phyloP scores from a whole-genome alignment of 2,329 filamentous ascomycete species.

The Penicillium italicum region DNA sequence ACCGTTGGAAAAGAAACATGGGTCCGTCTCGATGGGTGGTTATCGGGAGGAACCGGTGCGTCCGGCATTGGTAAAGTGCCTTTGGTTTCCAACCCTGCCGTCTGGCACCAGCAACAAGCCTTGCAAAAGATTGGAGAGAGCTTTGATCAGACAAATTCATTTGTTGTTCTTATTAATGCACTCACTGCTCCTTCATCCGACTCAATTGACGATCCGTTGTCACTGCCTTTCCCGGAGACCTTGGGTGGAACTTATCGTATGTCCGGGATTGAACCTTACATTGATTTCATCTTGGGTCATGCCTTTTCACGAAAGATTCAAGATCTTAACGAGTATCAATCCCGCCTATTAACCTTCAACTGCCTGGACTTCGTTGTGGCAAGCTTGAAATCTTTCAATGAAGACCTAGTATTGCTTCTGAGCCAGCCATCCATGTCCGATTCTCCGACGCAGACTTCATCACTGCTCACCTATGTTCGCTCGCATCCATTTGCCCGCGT shows the following conservation, averaged over 20 bases:
- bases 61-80: slow-evolving; percentile 48
- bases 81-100: slow-evolving; percentile 39
- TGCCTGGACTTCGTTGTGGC: slow-evolving; percentile 80
- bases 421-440: slow-evolving; percentile 76
- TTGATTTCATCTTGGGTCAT: slow-evolving; percentile 83
- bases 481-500: slow-evolving; percentile 90
- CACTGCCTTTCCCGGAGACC: slow-evolving; percentile 79
- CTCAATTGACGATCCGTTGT: slow-evolving; percentile 60
- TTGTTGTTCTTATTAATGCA: slow-evolving; percentile 71
- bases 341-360: slow-evolving; percentile 68
- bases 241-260: slow-evolving; percentile 73
- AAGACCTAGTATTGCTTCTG: slow-evolving; percentile 81
- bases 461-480: slow-evolving; percentile 73
- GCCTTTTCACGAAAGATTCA: slow-evolving; percentile 67
- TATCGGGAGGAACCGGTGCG: slow-evolving; percentile 53
- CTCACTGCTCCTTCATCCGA: slow-evolving; percentile 60
- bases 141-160: slow-evolving; percentile 81
- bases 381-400: slow-evolving; percentile 85
- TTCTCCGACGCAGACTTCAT: slow-evolving; percentile 67
- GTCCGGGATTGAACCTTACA: slow-evolving; percentile 84
- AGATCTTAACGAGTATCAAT: slow-evolving; percentile 66
- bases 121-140: slow-evolving; percentile 71
- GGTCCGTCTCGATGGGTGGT: slow-evolving; percentile 74
- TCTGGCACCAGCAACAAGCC: slow-evolving; percentile 56
- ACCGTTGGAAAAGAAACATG: slow-evolving; percentile 71